phyloP scores from a whole-genome alignment of 2,329 filamentous ascomycete species.

The Didymella segeticola region DNA sequence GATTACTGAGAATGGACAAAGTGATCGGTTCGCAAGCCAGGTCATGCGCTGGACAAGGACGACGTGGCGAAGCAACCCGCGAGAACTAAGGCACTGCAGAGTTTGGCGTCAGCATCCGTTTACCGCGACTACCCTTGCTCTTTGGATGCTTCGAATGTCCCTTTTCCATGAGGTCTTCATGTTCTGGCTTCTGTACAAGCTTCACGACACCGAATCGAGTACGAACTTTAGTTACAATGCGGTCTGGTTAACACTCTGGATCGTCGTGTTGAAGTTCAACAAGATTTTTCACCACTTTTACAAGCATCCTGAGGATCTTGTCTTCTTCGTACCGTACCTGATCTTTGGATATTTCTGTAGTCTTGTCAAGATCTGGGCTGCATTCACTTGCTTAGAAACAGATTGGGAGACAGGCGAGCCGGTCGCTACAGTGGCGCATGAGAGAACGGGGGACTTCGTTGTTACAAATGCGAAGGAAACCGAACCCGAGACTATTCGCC shows the following conservation, averaged over 20 bases:
- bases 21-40: neutral
- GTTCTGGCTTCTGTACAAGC: neutral
- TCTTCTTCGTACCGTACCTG: neutral
- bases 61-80: neutral
- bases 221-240: neutral
- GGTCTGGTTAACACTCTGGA: neutral
- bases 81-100: neutral
- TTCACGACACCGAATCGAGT: neutral
- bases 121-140: neutral
- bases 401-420: neutral
- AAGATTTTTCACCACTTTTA: neutral
- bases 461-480: neutral
- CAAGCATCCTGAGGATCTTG: neutral
- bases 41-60: neutral
- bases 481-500: neutral
- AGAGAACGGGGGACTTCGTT: neutral
- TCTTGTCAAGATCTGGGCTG: neutral
- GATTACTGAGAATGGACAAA: conserved; percentile 45
- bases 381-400: neutral
- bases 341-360: neutral
- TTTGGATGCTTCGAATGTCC: neutral
- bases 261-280: neutral
- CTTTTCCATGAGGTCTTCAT: neutral
- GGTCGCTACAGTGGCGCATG: neutral
- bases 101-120: neutral